phyloP scores from a whole-genome alignment of 345 rosid species.

The Microcos paniculata region DNA sequence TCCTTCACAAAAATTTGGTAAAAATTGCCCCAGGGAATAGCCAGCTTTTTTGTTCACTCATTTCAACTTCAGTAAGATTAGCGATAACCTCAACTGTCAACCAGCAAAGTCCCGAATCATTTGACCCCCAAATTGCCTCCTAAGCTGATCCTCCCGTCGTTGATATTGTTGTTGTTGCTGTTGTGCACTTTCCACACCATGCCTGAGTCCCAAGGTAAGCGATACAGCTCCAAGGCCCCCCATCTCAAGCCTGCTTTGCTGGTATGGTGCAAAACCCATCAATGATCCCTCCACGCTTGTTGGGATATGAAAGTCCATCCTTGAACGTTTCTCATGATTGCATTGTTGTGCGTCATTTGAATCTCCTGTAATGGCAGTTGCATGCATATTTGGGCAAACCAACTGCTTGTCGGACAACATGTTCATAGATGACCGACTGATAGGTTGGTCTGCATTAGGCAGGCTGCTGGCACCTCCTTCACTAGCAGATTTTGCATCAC shows the following conservation, averaged over 20 bases:
- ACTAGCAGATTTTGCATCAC: conserved; percentile 16
- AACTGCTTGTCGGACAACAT: conserved; percentile 22
- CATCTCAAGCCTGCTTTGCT: conserved; percentile 33
- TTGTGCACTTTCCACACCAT: conserved; percentile 42
- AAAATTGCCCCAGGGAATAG: neutral
- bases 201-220: conserved; percentile 56
- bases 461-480: conserved; percentile 26
- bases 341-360: conserved; percentile 21
- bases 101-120: conserved; percentile 54
- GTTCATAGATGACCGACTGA: conserved; percentile 22
- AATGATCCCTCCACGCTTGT: conserved; percentile 35
- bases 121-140: conserved; percentile 46
- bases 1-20: neutral
- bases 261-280: conserved; percentile 39
- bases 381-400: conserved; percentile 20
- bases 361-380: conserved; percentile 16
- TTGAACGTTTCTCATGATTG: conserved; percentile 45
- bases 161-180: conserved; percentile 38
- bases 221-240: conserved; percentile 51
- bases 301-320: conserved; percentile 35
- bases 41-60: neutral
- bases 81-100: conserved; percentile 34
- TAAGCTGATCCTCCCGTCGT: conserved; percentile 38
- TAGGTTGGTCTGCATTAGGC: conserved; percentile 20
- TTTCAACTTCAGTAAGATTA: neutral